A percentile compares a stretch with the other conserved stretches of the same genome.
Conservation (phyloP, 2,329 filamentous ascomycete species). For the Trichoderma cornu-damae region DNA sequence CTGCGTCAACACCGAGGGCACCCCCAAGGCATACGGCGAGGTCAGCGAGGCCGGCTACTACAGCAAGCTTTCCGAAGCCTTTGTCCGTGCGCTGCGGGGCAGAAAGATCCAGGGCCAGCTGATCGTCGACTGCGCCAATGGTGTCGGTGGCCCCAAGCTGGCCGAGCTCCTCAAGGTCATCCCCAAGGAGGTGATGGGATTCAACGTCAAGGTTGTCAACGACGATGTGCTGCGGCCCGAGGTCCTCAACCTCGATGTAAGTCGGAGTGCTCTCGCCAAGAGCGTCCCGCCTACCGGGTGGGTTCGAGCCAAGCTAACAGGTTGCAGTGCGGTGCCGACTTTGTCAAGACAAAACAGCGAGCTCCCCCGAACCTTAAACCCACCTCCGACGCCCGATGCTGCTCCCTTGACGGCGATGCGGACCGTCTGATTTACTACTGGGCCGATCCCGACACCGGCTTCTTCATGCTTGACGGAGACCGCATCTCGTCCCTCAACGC, state of each 20-base stretch:
- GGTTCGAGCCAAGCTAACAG: constrained; percentile 2
- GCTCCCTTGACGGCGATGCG: constrained; percentile 90
- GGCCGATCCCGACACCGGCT: constrained; percentile 72
- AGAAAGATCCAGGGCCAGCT: constrained; percentile 68
- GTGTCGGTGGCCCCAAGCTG: constrained; percentile 89
- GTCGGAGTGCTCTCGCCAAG: constrained; percentile 24
- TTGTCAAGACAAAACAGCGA: constrained; percentile 93
- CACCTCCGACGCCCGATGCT: constrained; percentile 69
- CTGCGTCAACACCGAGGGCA: constrained; percentile 88
- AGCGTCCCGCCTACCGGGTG: not conserved
- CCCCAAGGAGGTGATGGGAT: constrained; percentile 60
- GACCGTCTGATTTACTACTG: constrained; percentile 97
- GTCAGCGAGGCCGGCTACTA: constrained; percentile 92
- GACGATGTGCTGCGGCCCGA: constrained; percentile 90
- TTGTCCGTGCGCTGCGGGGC: constrained; percentile 74
- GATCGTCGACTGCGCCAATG: constrained; percentile 92
- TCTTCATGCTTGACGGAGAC: constrained; percentile 92
- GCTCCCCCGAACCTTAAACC: constrained; percentile 80
- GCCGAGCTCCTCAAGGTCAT: constrained; percentile 79
- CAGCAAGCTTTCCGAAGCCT: constrained; percentile 80
- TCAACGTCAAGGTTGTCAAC: constrained; percentile 84
- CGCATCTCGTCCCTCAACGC: constrained; percentile 93
- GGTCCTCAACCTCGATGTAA: constrained; percentile 79
- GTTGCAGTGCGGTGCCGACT: constrained; percentile 81
- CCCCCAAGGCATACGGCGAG: constrained; percentile 80